Conservation (phyloP, 2,329 filamentous ascomycete species). For the Balansia obtecta region DNA sequence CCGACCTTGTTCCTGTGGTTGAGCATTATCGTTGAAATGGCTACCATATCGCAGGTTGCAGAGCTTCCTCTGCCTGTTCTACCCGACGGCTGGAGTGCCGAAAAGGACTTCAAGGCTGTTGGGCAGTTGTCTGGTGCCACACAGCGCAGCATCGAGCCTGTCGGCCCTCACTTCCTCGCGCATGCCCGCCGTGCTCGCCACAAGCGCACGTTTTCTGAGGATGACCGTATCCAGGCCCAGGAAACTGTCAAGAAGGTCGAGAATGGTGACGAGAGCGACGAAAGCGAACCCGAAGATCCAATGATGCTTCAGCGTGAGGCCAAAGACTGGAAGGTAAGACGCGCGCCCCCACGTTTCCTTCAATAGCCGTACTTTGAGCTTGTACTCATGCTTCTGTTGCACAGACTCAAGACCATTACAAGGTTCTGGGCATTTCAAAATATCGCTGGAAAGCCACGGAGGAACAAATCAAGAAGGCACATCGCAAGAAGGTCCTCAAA, state of each 20-base stretch:
- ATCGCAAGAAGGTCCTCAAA: conserved; percentile 98
- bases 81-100: conserved; percentile 68
- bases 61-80: conserved; percentile 58
- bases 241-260: conserved; percentile 93
- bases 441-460: conserved; percentile 88
- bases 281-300: conserved; percentile 87
- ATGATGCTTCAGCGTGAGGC: conserved; percentile 86
- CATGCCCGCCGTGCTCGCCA: conserved; percentile 92
- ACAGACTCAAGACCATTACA: conserved; percentile 92
- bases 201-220: conserved; percentile 96
- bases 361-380: background rate
- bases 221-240: conserved; percentile 93
- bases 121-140: conserved; percentile 64
- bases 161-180: conserved; percentile 94
- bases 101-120: conserved; percentile 85
- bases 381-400: background rate
- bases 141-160: conserved; percentile 84
- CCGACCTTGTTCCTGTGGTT: conserved; percentile 3
- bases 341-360: background rate
- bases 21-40: conserved; percentile 36
- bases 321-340: conserved; percentile 94
- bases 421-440: conserved; percentile 83
- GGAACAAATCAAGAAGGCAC: conserved; percentile 97
- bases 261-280: conserved; percentile 77
- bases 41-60: conserved; percentile 46